Evolutionary conservation across 371 early-diverging fungal species (phyloP), one percentile per base, ranked within the genome.

Genomic region (Mortierella sp.): DNA sequence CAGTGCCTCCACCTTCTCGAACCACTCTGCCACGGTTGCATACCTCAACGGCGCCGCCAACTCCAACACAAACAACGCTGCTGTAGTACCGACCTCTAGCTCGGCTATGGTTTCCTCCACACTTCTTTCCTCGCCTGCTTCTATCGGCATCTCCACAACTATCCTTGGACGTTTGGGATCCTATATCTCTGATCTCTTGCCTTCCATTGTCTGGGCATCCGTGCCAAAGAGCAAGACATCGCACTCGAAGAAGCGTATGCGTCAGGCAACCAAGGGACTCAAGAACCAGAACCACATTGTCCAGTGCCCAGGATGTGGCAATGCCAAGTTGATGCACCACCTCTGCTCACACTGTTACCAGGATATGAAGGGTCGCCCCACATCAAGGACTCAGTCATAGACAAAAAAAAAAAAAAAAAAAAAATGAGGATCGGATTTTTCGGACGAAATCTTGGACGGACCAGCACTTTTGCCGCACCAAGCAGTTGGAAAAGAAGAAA

Each of bases 181-280:
- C 14, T 79, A 79, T 48, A 79, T 79, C 57, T 72, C 80, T 30
- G 80, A 79, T 47, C 61, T 79, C 60, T 25, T 79, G 30, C 80
- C 80, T 6, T 79, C 88, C 14, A 83, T 94, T 51, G 85, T 93
- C 57, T 89, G 90, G 84, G 94, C 94, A 0, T 59, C 85, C n/a
- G 95, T 91, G 50, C 95, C 95, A 26, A 95, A 95, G 83, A 91
- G 92, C 86, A 90, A 92, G 83, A 94, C 95, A 0, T 93, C 95
- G 21, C 94, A 95, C 72, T 88, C 92, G 46, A 93, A 92, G 82
- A 94, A 94, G 81, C 92, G 95, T 64, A 94, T 92, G 93, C 88
- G 95, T 72, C 88, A 90, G 61, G 86, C 93, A 43, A 93, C 91
- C 81, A 95, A 94, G 81, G 92, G 91, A 29, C 82, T 94, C 62